These are phyloP conservation scores for Neurospora sp. DNA, from an alignment of 495 filamentous ascomycete species.

Conservation along the genomic window DNA sequence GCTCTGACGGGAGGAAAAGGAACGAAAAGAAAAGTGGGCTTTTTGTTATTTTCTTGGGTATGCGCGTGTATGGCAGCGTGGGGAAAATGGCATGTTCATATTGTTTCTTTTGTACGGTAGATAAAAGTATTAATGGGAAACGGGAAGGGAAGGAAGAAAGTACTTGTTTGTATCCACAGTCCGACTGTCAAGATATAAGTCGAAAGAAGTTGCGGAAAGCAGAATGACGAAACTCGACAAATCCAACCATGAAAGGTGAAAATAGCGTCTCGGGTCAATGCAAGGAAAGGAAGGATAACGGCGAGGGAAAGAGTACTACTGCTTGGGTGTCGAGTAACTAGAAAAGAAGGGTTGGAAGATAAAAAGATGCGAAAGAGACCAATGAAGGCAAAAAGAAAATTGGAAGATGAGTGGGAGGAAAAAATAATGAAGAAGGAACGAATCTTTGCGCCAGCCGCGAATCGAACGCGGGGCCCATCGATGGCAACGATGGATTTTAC, in stretches of 20 bases:
- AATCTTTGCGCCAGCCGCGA: constrained; percentile 32
- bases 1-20: constrained; percentile 15
- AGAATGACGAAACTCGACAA: neutral
- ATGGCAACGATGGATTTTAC: constrained; percentile 47
- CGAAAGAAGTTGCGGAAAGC: neutral
- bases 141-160: neutral
- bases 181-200: neutral
- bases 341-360: neutral
- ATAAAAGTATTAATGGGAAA: neutral
- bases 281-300: neutral
- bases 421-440: neutral
- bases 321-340: neutral
- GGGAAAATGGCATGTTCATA: neutral
- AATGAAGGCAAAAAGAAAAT: neutral
- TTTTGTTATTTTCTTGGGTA: neutral
- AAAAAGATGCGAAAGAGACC: neutral
- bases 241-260: neutral
- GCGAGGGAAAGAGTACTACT: neutral
- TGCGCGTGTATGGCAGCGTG: neutral
- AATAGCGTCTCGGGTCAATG: neutral
- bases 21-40: neutral
- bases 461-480: constrained; percentile 44
- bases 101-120: neutral
- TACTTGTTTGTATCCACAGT: neutral
- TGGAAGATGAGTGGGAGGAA: neutral